Base-by-base conservation (phyloP, 2,329 filamentous ascomycete species). In the Aspergillus luchuensis region DNA sequence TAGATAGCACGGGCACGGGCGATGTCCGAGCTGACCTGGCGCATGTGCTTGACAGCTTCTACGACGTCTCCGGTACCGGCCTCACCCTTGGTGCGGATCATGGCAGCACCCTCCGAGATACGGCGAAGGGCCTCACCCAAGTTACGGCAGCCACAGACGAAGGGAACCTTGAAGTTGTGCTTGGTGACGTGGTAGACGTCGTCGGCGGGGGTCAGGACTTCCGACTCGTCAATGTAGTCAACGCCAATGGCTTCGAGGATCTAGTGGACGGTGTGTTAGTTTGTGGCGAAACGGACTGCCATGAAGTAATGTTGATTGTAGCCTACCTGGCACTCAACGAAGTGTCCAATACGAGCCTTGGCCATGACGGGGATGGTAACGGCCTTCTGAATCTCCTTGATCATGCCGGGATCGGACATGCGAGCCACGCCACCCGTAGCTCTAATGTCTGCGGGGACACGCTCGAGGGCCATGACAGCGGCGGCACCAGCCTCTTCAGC, bases 341-440 rank as follows among this genome's bases (percentile, higher is more conserved):
- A 93, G 81, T 99, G 95, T 39, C 95, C 95, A 75, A 98, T 99
- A 74, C 95, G 87, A 23, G 94, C 94, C 82, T 99, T 99, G 66
- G 95, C 95, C 95, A 99, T 98, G 78, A 99, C 95, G 70, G 95
- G 95, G 71, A 98, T 97, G 57, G 94, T 98, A 50, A 98, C 95
- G 43, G 92, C 89, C 3, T 85, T 87, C 87, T 97, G 96, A 76
- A 99, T 98, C 78, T 93, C 91, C 80, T 90, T 90, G 84, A 98
- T 98, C 86, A 97, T 91, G 70, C 85, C 82, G 2, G 95, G 95
- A 81, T 98, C 94, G 2, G 91, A 95, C 95, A 99, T 99, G 78
- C 95, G 90, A 11, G 92, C 92, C 21, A 99, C 95, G 74, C 95
- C 95, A 69, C 95, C 95, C 76, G 97, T 85, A 63, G 84, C 88